Percentiles rank a stretch among this genome's conserved stretches.
These are phyloP conservation scores for Copromyces sp. DNA, from an alignment of 495 filamentous ascomycete species.

Conservation along the genomic window DNA sequence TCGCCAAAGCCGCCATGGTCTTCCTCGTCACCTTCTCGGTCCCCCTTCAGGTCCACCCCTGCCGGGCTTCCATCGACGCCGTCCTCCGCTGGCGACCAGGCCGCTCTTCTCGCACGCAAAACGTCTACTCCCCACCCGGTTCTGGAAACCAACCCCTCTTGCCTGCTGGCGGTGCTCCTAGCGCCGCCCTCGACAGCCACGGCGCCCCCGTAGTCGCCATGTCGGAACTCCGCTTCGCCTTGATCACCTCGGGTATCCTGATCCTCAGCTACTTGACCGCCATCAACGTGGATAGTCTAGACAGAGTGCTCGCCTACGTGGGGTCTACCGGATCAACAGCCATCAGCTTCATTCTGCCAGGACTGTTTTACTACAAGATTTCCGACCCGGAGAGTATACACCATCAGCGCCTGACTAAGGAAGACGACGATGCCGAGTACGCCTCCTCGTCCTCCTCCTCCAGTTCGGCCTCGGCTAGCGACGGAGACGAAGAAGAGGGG, in stretches of 20 bases:
- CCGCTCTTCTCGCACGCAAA: constrained; percentile 68
- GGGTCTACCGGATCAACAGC: constrained; percentile 87
- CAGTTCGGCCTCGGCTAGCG: constrained; percentile 25
- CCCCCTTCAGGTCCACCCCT: constrained; percentile 90
- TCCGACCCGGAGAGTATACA: constrained; percentile 71
- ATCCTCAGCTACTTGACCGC: constrained; percentile 76
- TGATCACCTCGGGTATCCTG: constrained; percentile 78
- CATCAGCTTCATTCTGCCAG: constrained; percentile 94
- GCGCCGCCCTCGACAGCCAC: constrained; percentile 25
- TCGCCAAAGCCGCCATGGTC: constrained; percentile 90
- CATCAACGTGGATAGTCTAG: constrained; percentile 80
- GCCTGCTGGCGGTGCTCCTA: constrained; percentile 14
- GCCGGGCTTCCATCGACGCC: constrained; percentile 84
- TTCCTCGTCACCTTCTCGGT: constrained; percentile 96
- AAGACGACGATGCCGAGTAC: constrained; percentile 62
- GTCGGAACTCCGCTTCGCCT: constrained; percentile 78
- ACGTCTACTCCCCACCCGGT: constrained; percentile 20
- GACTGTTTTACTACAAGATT: constrained; percentile 97
- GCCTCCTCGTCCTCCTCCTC: constrained; percentile 4
- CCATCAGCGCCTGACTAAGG: constrained; percentile 76
- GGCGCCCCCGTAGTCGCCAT: constrained; percentile 42
- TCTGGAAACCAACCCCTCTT: constrained; percentile 35
- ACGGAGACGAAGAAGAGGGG: constrained; percentile 20
- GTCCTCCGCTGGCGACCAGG: constrained; percentile 85
- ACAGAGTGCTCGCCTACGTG: constrained; percentile 88